Conservation (phyloP, 257 asterid genomes). For the Solanum dulcamara region DNA sequence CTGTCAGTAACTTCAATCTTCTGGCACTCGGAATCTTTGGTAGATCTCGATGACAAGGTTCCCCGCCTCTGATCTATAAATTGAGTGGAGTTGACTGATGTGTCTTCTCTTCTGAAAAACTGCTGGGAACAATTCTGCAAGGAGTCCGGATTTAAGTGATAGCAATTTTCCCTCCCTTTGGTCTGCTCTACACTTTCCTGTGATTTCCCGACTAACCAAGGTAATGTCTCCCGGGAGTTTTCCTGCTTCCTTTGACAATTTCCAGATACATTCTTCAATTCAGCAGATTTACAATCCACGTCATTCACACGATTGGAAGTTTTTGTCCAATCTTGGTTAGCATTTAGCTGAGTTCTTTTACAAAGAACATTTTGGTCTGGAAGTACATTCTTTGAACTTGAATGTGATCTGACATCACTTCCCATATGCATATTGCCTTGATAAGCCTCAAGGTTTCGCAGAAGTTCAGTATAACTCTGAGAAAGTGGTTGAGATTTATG, state of each 20-base stretch:
- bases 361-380: constrained; percentile 1
- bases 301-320: constrained; percentile 6
- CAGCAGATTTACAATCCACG: constrained; percentile 1
- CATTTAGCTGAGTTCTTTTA: not conserved
- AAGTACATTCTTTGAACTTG: constrained; percentile 4
- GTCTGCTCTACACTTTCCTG: constrained; percentile 13
- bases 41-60: not conserved
- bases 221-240: constrained; percentile 10
- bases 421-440: constrained; percentile 4
- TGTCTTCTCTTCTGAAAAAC: constrained; percentile 34
- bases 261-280: not conserved
- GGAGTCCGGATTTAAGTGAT: constrained; percentile 60
- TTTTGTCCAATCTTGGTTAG: constrained; percentile 1
- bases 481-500: constrained; percentile 2
- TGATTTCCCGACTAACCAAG: constrained; percentile 37
- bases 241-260: constrained; percentile 14
- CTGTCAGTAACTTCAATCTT: constrained; percentile 1
- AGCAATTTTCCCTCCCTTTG: constrained; percentile 18
- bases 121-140: constrained; percentile 41
- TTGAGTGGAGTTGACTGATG: constrained; percentile 8
- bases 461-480: constrained; percentile 16
- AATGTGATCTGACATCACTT: constrained; percentile 5
- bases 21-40: not conserved
- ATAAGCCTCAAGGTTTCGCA: constrained; percentile 8
- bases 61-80: constrained; percentile 18